Percentiles rank a stretch among this genome's conserved stretches.
Evolutionary conservation across 345 rosid genomes (phyloP).

Genomic region (Linum usitatissimum): DNA sequence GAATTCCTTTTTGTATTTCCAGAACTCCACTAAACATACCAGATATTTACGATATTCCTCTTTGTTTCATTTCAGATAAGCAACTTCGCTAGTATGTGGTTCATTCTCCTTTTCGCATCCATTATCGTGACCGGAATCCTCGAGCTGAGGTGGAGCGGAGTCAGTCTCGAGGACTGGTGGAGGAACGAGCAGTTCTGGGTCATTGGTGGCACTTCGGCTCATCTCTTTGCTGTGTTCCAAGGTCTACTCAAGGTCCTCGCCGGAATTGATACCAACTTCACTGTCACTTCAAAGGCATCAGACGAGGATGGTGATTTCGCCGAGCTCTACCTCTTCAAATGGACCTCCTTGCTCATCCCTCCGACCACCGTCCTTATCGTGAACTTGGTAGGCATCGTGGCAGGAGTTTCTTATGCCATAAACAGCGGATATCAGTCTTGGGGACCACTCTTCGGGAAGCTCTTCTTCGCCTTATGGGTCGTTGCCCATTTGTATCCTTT

Average conservation of each 20-base stretch:
- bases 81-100: conserved; percentile 96
- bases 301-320: conserved; percentile 95
- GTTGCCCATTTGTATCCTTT: conserved; percentile 95
- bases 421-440: conserved; percentile 99
- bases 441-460: conserved; percentile 97
- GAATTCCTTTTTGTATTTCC: neutral
- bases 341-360: conserved; percentile 98
- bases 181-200: conserved; percentile 99
- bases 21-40: neutral
- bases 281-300: conserved; percentile 89
- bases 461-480: conserved; percentile 96
- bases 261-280: conserved; percentile 94
- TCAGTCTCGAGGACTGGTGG: conserved; percentile 98
- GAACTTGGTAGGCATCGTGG: conserved; percentile 92
- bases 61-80: conserved; percentile 54
- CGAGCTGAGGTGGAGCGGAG: conserved; percentile 95
- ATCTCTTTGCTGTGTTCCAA: conserved; percentile 96
- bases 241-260: conserved; percentile 95
- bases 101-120: conserved; percentile 85
- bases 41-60: no score
- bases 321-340: conserved; percentile 92
- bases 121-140: conserved; percentile 80
- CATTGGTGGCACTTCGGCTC: conserved; percentile 97
- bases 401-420: conserved; percentile 88
- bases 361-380: conserved; percentile 87